These are phyloP conservation scores for Mycocentrospora acerina DNA, from an alignment of 2,329 filamentous ascomycete species.

Conservation along the genomic window DNA sequence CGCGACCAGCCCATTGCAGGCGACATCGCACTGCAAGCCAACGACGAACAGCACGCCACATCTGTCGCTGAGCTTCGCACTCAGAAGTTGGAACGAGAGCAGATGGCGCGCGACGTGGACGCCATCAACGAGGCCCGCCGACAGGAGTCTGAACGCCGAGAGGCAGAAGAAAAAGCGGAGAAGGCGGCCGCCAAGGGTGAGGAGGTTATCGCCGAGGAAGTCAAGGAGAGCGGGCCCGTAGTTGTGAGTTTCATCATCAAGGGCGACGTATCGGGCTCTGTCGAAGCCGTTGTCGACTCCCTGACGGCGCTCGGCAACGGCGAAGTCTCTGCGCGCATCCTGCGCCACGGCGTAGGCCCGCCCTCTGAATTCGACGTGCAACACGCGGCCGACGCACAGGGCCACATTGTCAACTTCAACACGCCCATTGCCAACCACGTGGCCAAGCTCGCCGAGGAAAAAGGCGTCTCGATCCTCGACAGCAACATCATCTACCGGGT, in stretches of 20 bases:
- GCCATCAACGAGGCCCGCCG: constrained; percentile 71
- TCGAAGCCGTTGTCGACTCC: constrained; percentile 81
- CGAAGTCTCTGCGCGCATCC: constrained; percentile 75
- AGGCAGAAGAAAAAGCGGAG: constrained; percentile 55
- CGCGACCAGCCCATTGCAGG: constrained; percentile 82
- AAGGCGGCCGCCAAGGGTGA: constrained; percentile 26
- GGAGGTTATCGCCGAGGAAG: constrained; percentile 40
- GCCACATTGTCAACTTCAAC: constrained; percentile 86
- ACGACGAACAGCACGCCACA: constrained; percentile 75
- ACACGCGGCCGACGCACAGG: constrained; percentile 75
- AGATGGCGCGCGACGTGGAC: constrained; percentile 67
- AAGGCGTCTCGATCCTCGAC: constrained; percentile 76
- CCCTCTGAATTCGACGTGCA: constrained; percentile 87
- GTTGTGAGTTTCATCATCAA: constrained; percentile 83
- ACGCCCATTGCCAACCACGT: constrained; percentile 67
- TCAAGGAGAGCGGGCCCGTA: constrained; percentile 50
- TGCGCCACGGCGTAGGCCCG: constrained; percentile 75
- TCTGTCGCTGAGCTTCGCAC: constrained; percentile 74
- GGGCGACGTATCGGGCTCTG: constrained; percentile 89
- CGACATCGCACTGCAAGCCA: constrained; percentile 81
- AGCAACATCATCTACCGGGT: constrained; percentile 85
- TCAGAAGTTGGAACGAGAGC: constrained; percentile 69
- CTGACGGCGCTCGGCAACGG: constrained; percentile 79
- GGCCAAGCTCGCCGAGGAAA: constrained; percentile 66
- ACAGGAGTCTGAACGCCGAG: constrained; percentile 60